Percentiles rank a stretch among this genome's conserved stretches.
Conservation (phyloP, 345 rosid species). For the Microcos paniculata region DNA sequence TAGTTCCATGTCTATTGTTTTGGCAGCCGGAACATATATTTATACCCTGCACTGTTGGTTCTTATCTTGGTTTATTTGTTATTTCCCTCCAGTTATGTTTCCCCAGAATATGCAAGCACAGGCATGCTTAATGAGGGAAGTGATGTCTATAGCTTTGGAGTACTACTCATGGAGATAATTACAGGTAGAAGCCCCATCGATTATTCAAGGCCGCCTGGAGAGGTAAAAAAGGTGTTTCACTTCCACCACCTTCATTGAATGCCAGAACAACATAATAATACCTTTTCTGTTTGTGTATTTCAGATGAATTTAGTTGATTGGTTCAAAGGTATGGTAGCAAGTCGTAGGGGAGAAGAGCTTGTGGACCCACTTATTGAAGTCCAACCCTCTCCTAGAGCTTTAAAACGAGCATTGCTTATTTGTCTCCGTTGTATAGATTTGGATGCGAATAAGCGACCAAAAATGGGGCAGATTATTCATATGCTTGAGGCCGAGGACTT, state of each 20-base stretch:
- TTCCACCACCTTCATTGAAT: not conserved
- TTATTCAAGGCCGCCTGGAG: slow-evolving; percentile 87
- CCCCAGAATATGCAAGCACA: slow-evolving; percentile 94
- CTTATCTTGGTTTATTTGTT: not conserved
- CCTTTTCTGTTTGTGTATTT: slow-evolving; percentile 14
- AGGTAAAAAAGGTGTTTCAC: slow-evolving; percentile 42
- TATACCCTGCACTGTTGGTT: not conserved
- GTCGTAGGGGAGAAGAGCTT: slow-evolving; percentile 79
- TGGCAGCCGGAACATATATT: not conserved
- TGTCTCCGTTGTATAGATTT: slow-evolving; percentile 94
- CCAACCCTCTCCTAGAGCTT: slow-evolving; percentile 64
- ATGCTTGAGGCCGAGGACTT: slow-evolving; percentile 97
- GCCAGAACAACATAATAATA: not conserved
- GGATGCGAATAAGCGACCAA: slow-evolving; percentile 79
- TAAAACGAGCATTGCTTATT: slow-evolving; percentile 73
- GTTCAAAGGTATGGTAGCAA: slow-evolving; percentile 95
- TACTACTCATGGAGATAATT: slow-evolving; percentile 88
- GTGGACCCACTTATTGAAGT: slow-evolving; percentile 72
- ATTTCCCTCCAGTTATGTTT: slow-evolving; percentile 62
- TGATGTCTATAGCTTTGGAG: slow-evolving; percentile 92
- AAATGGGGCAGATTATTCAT: slow-evolving; percentile 96
- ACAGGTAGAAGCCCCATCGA: slow-evolving; percentile 93
- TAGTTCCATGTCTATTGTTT: not conserved
- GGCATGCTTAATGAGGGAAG: slow-evolving; percentile 97
- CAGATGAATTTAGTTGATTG: slow-evolving; percentile 97